Base-by-base conservation (phyloP, 139 green algal species). In the Marvania coccoides region DNA sequence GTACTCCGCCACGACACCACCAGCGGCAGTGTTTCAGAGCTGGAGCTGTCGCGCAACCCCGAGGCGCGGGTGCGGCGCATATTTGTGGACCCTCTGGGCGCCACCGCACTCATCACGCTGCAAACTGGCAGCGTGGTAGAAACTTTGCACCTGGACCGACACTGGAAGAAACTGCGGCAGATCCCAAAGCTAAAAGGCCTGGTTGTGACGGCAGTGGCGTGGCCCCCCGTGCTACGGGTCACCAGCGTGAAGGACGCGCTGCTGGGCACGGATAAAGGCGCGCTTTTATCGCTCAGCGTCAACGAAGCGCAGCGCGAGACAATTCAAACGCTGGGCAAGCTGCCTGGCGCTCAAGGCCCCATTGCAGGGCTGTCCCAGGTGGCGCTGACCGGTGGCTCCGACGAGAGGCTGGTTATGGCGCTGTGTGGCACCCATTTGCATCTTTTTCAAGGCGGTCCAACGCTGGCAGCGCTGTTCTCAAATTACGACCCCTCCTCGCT, bases 1-100 rank as follows among this genome's bases (percentile, higher is more conserved):
- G 57, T 96, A 34, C 54, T 95, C 33, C 79, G 90, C 2, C 92
- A 95, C 66, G 74, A 88, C 35, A 83, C 79, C 9, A 55, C 63
- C 38, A 65, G 70, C 3, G 56, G 30, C 54, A 59, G 71, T 72
- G 78, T 82, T 34, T 29, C 60, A 28, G 81, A 87, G 47, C n/a
- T 88, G 29, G 70, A 88, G 76, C 51, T 85, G 0, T 67, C 57
- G 48, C 78, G 61, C 29, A 57, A 71, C n/a, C 24, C 66, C 7
- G 82, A 89, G 28, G 63, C 61, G 6, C 33, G 40, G 0, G 77
- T 84, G 0, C 38, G 55, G 5, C 42, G 58, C 4, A 4, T 92
- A 15, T 92, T 79, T 57, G 46, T 83, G 31, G 84, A 91, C 65
- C 65, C 77, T 0, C 39, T 58, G 23, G 87, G 73, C 19, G 51